These are phyloP conservation scores for Candida orba DNA, from an alignment of 805 yeast species.

Conservation along the genomic window DNA sequence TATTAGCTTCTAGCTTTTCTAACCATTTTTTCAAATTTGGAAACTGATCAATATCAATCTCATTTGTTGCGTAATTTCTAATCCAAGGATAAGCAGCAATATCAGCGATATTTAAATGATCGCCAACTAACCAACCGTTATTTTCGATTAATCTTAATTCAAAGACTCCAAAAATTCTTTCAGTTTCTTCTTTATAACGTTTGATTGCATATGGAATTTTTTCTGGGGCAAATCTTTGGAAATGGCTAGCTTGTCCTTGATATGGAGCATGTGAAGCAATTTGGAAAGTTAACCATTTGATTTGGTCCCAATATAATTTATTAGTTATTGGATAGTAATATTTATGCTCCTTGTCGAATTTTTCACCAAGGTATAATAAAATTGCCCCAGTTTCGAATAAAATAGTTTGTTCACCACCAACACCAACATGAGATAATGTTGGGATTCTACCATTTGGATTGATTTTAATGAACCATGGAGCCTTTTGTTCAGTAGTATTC, in stretches of 20 bases:
- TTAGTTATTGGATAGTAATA: constrained; percentile 30
- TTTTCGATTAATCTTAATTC: constrained; percentile 41
- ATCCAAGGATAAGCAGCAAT: constrained; percentile 31
- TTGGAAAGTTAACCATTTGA: constrained; percentile 49
- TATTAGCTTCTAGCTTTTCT: constrained; percentile 22
- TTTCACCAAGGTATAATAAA: constrained; percentile 47
- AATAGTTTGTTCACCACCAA: constrained; percentile 33
- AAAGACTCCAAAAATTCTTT: constrained; percentile 25
- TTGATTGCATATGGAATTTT: constrained; percentile 34
- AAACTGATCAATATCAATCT: not conserved
- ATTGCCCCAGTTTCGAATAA: constrained; percentile 58
- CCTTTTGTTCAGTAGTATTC: constrained; percentile 36
- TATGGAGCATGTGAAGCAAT: constrained; percentile 52
- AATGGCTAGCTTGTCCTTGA: constrained; percentile 28
- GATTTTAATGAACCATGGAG: constrained; percentile 44
- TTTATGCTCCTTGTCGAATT: constrained; percentile 47
- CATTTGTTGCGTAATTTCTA: not conserved
- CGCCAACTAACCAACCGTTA: constrained; percentile 50
- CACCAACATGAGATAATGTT: constrained; percentile 31
- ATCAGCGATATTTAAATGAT: constrained; percentile 54
- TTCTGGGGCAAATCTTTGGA: not conserved
- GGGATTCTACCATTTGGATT: constrained; percentile 62
- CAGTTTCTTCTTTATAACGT: constrained; percentile 24
- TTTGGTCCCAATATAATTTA: constrained; percentile 40
- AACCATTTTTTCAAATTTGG: constrained; percentile 3